These are phyloP conservation scores for Colletotrichum musicola DNA, from an alignment of 2,329 filamentous ascomycete genomes.

Conservation along the genomic window DNA sequence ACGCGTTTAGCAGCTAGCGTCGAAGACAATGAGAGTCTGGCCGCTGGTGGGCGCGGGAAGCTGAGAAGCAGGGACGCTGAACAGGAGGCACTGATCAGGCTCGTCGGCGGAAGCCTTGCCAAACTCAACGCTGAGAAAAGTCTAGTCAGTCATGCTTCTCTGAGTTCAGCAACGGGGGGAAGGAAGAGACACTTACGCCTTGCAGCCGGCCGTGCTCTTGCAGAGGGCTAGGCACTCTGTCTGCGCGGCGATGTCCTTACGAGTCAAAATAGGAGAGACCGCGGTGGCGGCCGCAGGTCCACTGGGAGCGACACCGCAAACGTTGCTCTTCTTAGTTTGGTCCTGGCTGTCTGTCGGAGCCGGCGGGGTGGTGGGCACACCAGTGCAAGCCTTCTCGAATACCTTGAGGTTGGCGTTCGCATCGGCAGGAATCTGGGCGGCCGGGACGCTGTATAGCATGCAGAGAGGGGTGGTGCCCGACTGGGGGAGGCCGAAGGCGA, in stretches of 20 bases:
- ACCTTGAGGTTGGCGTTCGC: constrained; percentile 25
- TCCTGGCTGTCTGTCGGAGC: constrained; percentile 8
- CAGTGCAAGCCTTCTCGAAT: constrained; percentile 26
- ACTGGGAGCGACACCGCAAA: constrained; percentile 28
- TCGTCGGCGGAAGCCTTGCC: constrained; percentile 39
- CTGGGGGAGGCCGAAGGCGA: constrained; percentile 17
- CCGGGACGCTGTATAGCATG: constrained; percentile 25
- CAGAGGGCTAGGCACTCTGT: constrained; percentile 29
- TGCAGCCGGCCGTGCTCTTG: constrained; percentile 40
- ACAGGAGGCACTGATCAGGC: constrained; percentile 32
- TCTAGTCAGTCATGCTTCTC: too few relatives aligned
- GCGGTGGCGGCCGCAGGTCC: constrained; percentile 18
- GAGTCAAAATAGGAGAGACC: constrained; percentile 16
- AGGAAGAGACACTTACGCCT: constrained; percentile 33
- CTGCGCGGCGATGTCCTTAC: constrained; percentile 26
- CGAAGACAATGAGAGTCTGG: constrained; percentile 31
- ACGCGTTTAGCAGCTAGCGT: constrained; percentile 15
- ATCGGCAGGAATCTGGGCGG: constrained; percentile 18
- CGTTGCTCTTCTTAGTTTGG: constrained; percentile 19
- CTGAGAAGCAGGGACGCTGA: constrained; percentile 20
- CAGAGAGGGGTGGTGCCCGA: constrained; percentile 19
- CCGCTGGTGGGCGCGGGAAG: constrained; percentile 28
- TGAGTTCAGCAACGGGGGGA: too few relatives aligned
- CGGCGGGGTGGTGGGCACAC: constrained; percentile 10
- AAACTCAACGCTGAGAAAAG: constrained; percentile 41